These are phyloP conservation scores for Plantago lanceolata DNA, from an alignment of 305 asterid species.

Conservation along the genomic window DNA sequence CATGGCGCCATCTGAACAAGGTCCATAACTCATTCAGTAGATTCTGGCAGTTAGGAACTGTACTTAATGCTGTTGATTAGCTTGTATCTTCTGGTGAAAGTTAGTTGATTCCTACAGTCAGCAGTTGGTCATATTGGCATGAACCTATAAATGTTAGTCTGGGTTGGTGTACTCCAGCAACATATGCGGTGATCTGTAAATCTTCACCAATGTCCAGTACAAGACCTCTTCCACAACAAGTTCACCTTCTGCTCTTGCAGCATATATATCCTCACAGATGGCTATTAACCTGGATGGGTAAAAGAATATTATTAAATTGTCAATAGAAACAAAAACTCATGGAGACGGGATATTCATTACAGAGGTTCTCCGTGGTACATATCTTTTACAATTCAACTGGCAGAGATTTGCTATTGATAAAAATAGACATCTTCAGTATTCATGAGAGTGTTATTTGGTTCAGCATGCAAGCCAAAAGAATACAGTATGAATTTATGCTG, in stretches of 20 bases:
- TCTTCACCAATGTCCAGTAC: constrained; percentile 89
- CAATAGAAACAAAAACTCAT: neutral
- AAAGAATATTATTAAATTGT: neutral
- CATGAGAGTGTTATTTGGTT: neutral
- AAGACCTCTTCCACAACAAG: constrained; percentile 94
- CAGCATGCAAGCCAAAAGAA: neutral
- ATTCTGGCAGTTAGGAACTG: constrained; percentile 11
- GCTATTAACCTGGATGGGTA: constrained; percentile 65
- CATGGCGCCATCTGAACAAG: constrained; percentile 5
- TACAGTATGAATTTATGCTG: neutral
- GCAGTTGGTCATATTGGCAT: constrained; percentile 15
- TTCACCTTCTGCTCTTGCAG: constrained; percentile 97
- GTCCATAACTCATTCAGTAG: neutral
- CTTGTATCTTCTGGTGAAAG: constrained; percentile 18
- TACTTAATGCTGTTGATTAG: constrained; percentile 16
- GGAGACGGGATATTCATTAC: neutral
- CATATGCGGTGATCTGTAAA: constrained; percentile 91
- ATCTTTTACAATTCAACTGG: neutral
- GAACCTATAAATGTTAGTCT: constrained; percentile 37
- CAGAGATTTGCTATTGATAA: neutral
- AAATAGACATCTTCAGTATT: neutral
- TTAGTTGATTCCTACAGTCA: constrained; percentile 22
- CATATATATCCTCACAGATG: constrained; percentile 89
- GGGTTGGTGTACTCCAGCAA: constrained; percentile 80
- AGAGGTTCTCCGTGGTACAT: neutral